Evolutionary conservation across 2,329 filamentous ascomycete genomes (phyloP).

Genomic region (Penicillium aurantiogriseum): DNA sequence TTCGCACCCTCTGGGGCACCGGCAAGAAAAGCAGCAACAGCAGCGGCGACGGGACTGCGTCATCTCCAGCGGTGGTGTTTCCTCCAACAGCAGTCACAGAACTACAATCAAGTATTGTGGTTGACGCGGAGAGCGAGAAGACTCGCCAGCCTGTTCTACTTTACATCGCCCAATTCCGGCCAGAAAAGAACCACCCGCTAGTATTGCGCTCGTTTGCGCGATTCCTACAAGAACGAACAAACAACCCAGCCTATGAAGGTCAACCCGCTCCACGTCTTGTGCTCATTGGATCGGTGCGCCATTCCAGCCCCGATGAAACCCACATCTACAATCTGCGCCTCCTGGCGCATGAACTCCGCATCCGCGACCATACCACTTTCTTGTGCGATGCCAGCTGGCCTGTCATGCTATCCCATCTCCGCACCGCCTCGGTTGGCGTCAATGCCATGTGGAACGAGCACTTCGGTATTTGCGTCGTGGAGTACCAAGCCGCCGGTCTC

Average conservation of each 20-base stretch:
- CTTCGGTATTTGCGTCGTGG: conserved; percentile 96
- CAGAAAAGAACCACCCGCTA: conserved; percentile 92
- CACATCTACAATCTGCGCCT: conserved; percentile 83
- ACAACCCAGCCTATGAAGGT: conserved; percentile 48
- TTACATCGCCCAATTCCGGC: conserved; percentile 96
- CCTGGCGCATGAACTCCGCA: conserved; percentile 78
- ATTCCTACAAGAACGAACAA: conserved; percentile 60
- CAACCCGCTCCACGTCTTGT: conserved; percentile 63
- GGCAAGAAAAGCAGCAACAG: conserved; percentile 43
- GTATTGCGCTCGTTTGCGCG: conserved; percentile 80
- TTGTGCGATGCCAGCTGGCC: conserved; percentile 88
- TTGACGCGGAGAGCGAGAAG: conserved; percentile 67
- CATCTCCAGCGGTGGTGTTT: conserved; percentile 66
- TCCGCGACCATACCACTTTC: conserved; percentile 83
- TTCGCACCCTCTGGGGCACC: conserved; percentile 74
- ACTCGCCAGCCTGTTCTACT: conserved; percentile 70
- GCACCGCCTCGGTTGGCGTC: conserved; percentile 76
- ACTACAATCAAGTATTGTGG: conserved; percentile 69
- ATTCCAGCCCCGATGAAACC: conserved; percentile 53
- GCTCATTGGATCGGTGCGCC: conserved; percentile 88
- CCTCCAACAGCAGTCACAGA: conserved; percentile 89
- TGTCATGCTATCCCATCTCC: conserved; percentile 76
- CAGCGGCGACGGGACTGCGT: conserved; percentile 32
- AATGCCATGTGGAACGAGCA: conserved; percentile 99
- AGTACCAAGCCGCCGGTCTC: conserved; percentile 93